Base-by-base conservation (phyloP, 106 monocot genomes). In the Chionographis japonica region DNA sequence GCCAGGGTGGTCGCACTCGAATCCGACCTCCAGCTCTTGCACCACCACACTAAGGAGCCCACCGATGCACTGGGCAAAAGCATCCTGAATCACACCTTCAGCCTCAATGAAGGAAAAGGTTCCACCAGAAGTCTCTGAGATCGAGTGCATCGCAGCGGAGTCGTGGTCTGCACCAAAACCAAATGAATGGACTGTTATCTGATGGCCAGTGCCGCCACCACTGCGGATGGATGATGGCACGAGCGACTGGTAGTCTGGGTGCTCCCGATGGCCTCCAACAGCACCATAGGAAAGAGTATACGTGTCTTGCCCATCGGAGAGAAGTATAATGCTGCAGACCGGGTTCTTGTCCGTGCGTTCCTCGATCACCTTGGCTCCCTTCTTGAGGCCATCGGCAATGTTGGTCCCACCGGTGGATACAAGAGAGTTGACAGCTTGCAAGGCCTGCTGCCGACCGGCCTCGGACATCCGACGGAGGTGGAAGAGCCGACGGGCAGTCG, bases 51-150 rank as follows among this genome's bases (percentile, higher is more conserved):
- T 95, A 3, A 95, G 84, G 14, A 95, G 82, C 63, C 95, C 95
- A n/a, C 95, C 95, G n/a, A 95, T 92, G 83, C 95, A 95, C 56
- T 89, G 95, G 4, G 95, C 95, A 74, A 95, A 91, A 0, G 95
- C 91, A 69, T 91, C 91, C 67, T 91, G 95, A 27, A 97, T 89
- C 37, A 73, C 86, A 62, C 69, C 61, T 66, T 89, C 89, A 13
- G 88, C 65, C 69, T 97, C 95, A 11, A 95, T 91, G 52, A 95
- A 95, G 36, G 95, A 95, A 54, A 91, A 95, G 2, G 95, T 95
- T 14, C 95, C 95, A 18, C 91, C 82, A n/a, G 91, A 89, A 50
- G 58, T 72, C 67, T 95, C 88, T 14, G 91, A 81, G 49, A 95
- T 91, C 0, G 88, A 83, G 60, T 95, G 95, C 84, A 95, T 77